Conservation (phyloP, 2,329 filamentous ascomycete species). For the Microcyclospora tardicrescens region DNA sequence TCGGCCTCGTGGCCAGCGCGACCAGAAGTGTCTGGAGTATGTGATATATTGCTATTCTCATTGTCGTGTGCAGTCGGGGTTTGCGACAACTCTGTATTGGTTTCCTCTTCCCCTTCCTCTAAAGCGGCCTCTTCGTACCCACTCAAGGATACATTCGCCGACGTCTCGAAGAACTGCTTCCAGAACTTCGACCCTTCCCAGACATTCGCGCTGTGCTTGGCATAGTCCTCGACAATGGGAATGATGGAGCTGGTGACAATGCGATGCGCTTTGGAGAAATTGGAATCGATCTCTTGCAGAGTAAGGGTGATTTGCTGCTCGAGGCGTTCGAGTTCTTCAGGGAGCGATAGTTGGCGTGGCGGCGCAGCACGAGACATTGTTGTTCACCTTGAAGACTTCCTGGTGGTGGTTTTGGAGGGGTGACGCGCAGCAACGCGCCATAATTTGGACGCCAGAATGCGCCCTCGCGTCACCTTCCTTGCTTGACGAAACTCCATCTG, state of each 20-base stretch:
- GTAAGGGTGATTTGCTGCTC: constrained; percentile 96
- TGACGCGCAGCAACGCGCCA: no score
- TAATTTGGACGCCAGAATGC: no score
- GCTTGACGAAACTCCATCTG: no score
- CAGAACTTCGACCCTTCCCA: constrained; percentile 99
- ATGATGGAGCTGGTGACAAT: constrained; percentile 92
- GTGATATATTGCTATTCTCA: constrained; percentile 15
- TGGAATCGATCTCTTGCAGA: constrained; percentile 96
- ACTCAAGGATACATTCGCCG: constrained; percentile 89
- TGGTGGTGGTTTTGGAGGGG: no score
- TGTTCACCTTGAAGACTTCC: background rate
- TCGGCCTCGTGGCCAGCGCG: background rate
- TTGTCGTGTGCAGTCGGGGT: constrained; percentile 17
- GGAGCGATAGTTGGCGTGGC: constrained; percentile 58
- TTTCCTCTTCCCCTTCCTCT: constrained; percentile 38
- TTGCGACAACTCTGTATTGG: constrained; percentile 12
- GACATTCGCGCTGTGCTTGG: constrained; percentile 80
- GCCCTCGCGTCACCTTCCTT: no score
- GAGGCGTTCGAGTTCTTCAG: constrained; percentile 87
- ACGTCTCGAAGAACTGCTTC: constrained; percentile 99
- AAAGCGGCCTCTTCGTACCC: constrained; percentile 72
- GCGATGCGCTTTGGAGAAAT: constrained; percentile 91
- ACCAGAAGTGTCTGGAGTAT: constrained; percentile 15
- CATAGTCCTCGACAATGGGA: constrained; percentile 88
- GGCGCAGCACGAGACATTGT: constrained; percentile 8